Evolutionary conservation across 2,329 filamentous ascomycete genomes (phyloP).

Genomic region (Venturia aucupariae): DNA sequence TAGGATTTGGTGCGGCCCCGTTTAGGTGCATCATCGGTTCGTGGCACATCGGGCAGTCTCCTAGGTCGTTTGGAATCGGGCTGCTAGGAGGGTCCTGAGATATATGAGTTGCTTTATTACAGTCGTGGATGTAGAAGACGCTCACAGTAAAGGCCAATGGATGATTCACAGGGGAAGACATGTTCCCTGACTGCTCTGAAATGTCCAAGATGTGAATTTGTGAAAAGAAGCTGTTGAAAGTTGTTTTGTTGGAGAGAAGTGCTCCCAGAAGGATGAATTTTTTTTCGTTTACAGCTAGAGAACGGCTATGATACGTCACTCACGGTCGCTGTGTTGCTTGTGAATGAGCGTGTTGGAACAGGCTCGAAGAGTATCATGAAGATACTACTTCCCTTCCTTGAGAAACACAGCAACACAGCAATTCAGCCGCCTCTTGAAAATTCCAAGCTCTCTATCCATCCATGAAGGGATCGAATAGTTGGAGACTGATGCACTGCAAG

Average conservation of each 20-base stretch:
- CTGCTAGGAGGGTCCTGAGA: neutral
- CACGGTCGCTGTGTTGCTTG: neutral
- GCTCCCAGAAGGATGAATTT: neutral
- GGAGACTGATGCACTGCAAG: neutral
- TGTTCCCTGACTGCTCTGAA: neutral
- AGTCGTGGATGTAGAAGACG: neutral
- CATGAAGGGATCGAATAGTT: neutral
- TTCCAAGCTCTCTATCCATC: neutral
- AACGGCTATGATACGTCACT: neutral
- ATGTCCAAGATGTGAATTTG: neutral
- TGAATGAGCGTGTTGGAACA: neutral
- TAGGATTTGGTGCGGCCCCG: neutral
- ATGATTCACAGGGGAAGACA: neutral
- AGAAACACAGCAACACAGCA: too few species aligned
- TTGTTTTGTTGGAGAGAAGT: too few species aligned
- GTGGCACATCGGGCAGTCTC: neutral
- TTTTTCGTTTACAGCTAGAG: neutral
- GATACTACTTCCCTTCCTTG: too few species aligned
- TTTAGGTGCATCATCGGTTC: neutral
- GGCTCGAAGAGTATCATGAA: neutral
- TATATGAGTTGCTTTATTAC: neutral
- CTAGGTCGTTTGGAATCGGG: neutral
- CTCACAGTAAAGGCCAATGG: neutral
- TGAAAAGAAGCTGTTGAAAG: neutral
- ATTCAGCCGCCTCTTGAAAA: too few species aligned